Evolutionary conservation across 441 rosid species (phyloP).

Genomic region (Jatropha podagrica): DNA sequence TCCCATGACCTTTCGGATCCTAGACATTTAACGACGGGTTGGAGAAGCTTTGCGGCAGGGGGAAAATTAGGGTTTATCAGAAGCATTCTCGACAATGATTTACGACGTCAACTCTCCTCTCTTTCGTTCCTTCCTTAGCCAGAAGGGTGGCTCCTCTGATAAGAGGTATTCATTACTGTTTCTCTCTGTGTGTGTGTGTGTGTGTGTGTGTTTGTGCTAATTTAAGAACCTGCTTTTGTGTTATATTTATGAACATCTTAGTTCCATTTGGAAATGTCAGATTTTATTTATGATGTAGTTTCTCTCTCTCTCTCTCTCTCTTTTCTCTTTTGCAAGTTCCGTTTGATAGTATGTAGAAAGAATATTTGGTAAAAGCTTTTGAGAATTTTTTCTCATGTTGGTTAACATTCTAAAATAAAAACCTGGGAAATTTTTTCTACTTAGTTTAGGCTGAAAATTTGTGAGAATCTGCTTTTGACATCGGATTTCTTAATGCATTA

Average conservation of each 20-base stretch:
- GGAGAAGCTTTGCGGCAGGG: not conserved
- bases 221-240: not conserved
- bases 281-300: no score
- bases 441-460: no score
- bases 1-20: not conserved
- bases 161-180: constrained; percentile 47
- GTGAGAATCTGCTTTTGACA: not conserved
- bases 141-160: constrained; percentile 87
- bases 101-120: constrained; percentile 95
- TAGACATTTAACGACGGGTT: not conserved
- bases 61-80: constrained; percentile 27
- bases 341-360: not conserved
- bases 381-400: not conserved
- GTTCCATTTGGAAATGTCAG: not conserved
- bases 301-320: no score
- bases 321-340: no score
- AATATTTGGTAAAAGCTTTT: not conserved
- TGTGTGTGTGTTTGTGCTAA: no score
- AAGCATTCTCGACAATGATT: constrained; percentile 46
- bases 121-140: constrained; percentile 93
- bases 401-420: no score
- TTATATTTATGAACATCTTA: not conserved
- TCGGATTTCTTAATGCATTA: not conserved
- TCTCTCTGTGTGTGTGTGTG: not conserved
- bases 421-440: no score